Percentiles rank a stretch among this genome's conserved stretches.
Conservation (phyloP, 139 green algal genomes). For the Chlamydomonas eustigma region DNA sequence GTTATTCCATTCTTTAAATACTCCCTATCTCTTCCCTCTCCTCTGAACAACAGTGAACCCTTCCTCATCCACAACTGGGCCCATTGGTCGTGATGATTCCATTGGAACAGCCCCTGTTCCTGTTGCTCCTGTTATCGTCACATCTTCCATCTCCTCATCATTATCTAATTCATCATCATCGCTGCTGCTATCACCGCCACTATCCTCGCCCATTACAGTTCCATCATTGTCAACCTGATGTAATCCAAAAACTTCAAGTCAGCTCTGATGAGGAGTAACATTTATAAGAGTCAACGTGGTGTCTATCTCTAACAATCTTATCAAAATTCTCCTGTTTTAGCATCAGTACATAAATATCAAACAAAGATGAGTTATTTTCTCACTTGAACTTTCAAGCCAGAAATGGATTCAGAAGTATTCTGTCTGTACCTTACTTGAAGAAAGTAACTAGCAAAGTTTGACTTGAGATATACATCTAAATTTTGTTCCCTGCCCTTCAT, state of each 20-base stretch:
- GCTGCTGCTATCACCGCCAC: slow-evolving; percentile 32
- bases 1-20: too few relatives aligned
- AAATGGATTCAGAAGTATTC: too few relatives aligned
- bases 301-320: not conserved
- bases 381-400: too few relatives aligned
- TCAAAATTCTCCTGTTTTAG: too few relatives aligned
- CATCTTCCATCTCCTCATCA: slow-evolving; percentile 40
- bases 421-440: too few relatives aligned
- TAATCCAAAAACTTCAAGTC: not conserved
- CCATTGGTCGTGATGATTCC: slow-evolving; percentile 1
- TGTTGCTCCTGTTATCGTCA: slow-evolving; percentile 6
- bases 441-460: too few relatives aligned
- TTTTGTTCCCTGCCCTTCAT: too few relatives aligned
- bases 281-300: too few relatives aligned
- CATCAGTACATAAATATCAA: too few relatives aligned
- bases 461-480: too few relatives aligned
- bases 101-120: slow-evolving; percentile 2
- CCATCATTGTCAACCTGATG: slow-evolving; percentile 48
- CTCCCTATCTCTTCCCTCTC: slow-evolving; percentile 17
- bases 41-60: slow-evolving; percentile 64
- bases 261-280: not conserved
- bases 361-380: too few relatives aligned
- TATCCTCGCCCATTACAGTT: slow-evolving; percentile 37
- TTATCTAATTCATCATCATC: slow-evolving; percentile 32
- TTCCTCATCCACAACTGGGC: slow-evolving; percentile 57